phyloP scores from a whole-genome alignment of 495 filamentous ascomycete species.

The Annulohypoxylon maeteangense region DNA sequence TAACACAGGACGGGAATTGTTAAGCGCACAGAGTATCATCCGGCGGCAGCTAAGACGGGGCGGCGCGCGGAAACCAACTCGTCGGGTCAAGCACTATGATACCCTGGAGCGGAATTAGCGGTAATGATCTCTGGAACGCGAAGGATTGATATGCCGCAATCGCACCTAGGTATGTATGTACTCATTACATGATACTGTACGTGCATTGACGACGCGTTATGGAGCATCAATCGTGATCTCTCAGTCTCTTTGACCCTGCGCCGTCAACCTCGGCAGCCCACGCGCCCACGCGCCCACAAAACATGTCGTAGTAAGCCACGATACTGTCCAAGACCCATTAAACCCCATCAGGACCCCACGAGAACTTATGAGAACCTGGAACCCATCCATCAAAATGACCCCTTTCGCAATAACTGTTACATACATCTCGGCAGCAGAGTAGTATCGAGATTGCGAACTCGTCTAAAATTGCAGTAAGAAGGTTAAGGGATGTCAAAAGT shows the following conservation, averaged over 20 bases:
- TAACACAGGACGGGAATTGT: conserved; percentile 45
- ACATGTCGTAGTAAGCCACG: conserved; percentile 5
- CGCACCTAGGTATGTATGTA: no score
- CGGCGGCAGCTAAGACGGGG: conserved; percentile 42
- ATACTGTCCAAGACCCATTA: no score
- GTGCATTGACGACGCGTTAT: neutral
- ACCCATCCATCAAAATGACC: neutral
- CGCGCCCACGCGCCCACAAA: neutral
- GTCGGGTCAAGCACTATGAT: conserved; percentile 27
- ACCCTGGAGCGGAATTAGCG: conserved; percentile 24
- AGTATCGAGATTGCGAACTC: neutral
- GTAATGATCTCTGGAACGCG: conserved; percentile 1
- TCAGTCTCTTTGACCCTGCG: neutral
- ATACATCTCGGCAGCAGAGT: neutral
- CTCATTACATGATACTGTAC: neutral
- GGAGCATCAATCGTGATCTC: neutral
- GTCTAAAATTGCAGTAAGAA: neutral
- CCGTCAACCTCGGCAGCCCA: conserved; percentile 10
- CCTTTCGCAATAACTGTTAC: neutral
- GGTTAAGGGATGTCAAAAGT: conserved; percentile 6
- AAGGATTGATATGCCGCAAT: conserved; percentile 17
- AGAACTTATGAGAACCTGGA: neutral
- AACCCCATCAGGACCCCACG: no score
- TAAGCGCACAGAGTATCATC: conserved; percentile 46
- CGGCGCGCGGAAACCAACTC: conserved; percentile 40